phyloP scores from a whole-genome alignment of 176 grass and related monocot species.

The Lolium rigidum region DNA sequence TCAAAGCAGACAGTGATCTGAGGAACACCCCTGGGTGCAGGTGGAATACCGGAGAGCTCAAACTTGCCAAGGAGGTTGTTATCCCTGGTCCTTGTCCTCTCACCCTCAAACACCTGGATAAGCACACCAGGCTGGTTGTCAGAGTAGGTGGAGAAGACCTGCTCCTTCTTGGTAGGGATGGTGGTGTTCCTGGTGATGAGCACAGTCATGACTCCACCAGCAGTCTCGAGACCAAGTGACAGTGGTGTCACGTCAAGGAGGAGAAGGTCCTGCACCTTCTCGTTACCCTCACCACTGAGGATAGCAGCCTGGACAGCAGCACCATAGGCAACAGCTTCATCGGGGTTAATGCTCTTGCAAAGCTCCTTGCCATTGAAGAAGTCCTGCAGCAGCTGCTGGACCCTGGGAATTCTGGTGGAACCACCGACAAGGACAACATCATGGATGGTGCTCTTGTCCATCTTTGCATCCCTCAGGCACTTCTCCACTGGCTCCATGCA shows the following conservation, averaged over 20 bases:
- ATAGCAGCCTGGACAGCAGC: conserved; percentile 63
- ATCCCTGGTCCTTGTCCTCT: conserved; percentile 61
- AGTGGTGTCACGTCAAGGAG: conserved; percentile 60
- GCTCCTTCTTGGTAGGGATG: conserved; percentile 67
- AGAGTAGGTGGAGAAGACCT: conserved; percentile 65
- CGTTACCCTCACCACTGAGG: conserved; percentile 60
- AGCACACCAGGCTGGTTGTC: conserved; percentile 69
- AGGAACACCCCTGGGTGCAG: conserved; percentile 62
- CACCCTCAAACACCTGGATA: conserved; percentile 65
- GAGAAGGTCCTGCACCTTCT: conserved; percentile 69
- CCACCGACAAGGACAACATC: conserved; percentile 63
- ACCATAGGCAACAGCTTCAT: conserved; percentile 64
- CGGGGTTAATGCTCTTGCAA: conserved; percentile 73
- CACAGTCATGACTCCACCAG: conserved; percentile 60
- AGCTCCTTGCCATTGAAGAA: conserved; percentile 67
- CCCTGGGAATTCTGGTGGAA: conserved; percentile 55
- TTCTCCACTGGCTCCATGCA: conserved; percentile 72
- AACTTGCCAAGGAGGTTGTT: conserved; percentile 69
- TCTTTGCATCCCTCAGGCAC: conserved; percentile 58
- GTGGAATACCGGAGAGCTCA: conserved; percentile 61
- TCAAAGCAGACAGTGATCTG: conserved; percentile 66
- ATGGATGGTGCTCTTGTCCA: conserved; percentile 62
- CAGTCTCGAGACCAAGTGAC: conserved; percentile 67
- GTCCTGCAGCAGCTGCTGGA: conserved; percentile 54
- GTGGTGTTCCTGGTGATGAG: conserved; percentile 66